Conservation (phyloP, 495 filamentous ascomycete species). For the Talaromyces wortmannii region DNA sequence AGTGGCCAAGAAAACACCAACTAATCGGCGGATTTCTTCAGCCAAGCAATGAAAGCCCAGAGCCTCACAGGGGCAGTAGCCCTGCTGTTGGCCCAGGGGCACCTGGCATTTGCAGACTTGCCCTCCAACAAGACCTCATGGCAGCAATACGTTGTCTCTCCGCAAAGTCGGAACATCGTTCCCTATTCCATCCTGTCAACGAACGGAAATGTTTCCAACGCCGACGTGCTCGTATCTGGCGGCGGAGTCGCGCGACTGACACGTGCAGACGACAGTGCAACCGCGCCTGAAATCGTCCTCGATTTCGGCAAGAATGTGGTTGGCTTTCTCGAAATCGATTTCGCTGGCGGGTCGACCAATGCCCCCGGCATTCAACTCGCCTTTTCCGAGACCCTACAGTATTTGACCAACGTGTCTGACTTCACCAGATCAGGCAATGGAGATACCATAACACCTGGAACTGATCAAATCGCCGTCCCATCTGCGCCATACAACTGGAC, state of each 20-base stretch:
- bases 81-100: not conserved
- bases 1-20: not conserved
- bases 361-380: conserved; percentile 31
- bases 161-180: not conserved
- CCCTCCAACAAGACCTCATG: not conserved
- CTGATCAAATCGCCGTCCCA: conserved; percentile 24
- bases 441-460: conserved; percentile 1
- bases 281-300: conserved; percentile 16
- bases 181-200: not conserved
- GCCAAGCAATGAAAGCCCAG: not conserved
- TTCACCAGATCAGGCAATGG: conserved; percentile 38
- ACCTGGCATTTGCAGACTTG: not conserved
- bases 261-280: not conserved
- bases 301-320: conserved; percentile 41
- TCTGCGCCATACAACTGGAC: conserved; percentile 30
- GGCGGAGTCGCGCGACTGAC: not conserved
- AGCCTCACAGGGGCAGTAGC: not conserved
- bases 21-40: not conserved
- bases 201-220: not conserved
- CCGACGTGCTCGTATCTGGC: not conserved
- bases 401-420: conserved; percentile 31
- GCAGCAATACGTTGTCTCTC: not conserved
- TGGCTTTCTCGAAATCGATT: conserved; percentile 21
- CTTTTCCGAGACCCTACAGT: conserved; percentile 38
- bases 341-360: conserved; percentile 17